phyloP scores from a whole-genome alignment of 2,329 filamentous ascomycete genomes.

The Ceratocystis lukuohia region DNA sequence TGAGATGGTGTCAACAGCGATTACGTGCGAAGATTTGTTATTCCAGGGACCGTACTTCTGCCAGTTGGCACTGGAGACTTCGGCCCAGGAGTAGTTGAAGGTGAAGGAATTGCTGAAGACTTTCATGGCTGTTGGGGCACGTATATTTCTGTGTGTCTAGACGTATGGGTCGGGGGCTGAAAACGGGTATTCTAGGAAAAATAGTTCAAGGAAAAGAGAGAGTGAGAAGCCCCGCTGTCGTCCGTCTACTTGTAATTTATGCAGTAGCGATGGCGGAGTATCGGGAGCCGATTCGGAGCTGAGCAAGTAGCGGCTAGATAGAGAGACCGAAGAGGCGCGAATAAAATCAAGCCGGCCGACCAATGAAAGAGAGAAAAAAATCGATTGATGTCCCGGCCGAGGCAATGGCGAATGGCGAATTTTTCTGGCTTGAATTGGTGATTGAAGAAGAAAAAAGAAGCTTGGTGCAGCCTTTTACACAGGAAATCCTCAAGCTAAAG shows the following conservation, averaged over 20 bases:
- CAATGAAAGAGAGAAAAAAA: not conserved
- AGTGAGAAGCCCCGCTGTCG: not conserved
- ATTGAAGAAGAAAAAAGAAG: not conserved
- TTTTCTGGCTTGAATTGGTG: not conserved
- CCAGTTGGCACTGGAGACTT: constrained; percentile 96
- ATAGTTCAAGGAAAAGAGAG: not conserved
- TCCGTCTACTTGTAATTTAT: not conserved
- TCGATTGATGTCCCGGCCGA: too few species aligned
- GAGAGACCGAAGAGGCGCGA: too few species aligned
- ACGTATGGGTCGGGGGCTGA: not conserved
- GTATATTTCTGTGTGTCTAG: constrained; percentile 20
- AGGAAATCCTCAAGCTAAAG: not conserved
- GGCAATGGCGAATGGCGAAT: too few species aligned
- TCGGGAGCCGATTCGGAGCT: not conserved
- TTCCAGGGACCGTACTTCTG: constrained; percentile 98
- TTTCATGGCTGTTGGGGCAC: constrained; percentile 52
- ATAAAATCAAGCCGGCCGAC: too few species aligned
- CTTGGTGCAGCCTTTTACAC: not conserved
- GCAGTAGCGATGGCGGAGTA: not conserved
- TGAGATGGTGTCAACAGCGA: constrained; percentile 84
- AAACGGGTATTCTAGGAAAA: not conserved
- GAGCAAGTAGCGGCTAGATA: not conserved
- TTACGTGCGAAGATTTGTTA: constrained; percentile 91
- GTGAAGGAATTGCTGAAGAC: constrained; percentile 83
- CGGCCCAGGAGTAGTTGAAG: constrained; percentile 97